Evolutionary conservation across 306 rosid genomes (phyloP).

Genomic region (Boehmeria nivea): DNA sequence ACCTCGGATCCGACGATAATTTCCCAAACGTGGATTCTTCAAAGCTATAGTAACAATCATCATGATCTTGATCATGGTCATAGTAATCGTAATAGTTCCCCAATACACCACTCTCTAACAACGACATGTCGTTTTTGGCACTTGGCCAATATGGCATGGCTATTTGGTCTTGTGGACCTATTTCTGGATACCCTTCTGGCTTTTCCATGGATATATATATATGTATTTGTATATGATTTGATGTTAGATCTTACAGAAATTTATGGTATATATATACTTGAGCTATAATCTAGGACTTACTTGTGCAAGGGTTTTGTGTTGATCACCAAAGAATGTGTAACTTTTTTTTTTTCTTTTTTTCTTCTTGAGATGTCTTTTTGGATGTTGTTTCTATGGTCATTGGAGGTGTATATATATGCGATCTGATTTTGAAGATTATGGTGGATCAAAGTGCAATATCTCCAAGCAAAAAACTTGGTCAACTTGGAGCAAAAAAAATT

Average conservation of each 20-base stretch:
- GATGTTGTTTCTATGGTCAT: too few relatives aligned
- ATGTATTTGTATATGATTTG: not conserved
- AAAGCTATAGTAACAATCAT: constrained; percentile 19
- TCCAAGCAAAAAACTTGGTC: constrained; percentile 1
- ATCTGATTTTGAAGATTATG: not conserved
- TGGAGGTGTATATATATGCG: too few relatives aligned
- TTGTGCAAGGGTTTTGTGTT: not conserved
- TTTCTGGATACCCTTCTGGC: constrained; percentile 26
- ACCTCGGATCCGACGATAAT: constrained; percentile 27
- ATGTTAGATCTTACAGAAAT: too few relatives aligned
- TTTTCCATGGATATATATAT: constrained; percentile 13
- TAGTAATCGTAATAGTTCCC: not conserved
- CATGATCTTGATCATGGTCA: not conserved
- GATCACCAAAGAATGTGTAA: too few relatives aligned
- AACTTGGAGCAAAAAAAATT: not conserved
- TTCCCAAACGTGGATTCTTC: constrained; percentile 16
- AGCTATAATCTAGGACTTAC: not conserved
- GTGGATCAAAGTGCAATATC: too few relatives aligned
- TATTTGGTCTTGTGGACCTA: not conserved
- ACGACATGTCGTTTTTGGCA: constrained; percentile 22
- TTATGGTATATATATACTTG: too few relatives aligned
- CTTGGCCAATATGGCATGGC: not conserved
- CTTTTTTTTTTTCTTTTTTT: not conserved
- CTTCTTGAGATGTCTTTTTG: too few relatives aligned
- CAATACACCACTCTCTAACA: constrained; percentile 16